phyloP scores from a whole-genome alignment of 192 early-diverging fungal genomes.

The Phlyctochytrium planicorne region DNA sequence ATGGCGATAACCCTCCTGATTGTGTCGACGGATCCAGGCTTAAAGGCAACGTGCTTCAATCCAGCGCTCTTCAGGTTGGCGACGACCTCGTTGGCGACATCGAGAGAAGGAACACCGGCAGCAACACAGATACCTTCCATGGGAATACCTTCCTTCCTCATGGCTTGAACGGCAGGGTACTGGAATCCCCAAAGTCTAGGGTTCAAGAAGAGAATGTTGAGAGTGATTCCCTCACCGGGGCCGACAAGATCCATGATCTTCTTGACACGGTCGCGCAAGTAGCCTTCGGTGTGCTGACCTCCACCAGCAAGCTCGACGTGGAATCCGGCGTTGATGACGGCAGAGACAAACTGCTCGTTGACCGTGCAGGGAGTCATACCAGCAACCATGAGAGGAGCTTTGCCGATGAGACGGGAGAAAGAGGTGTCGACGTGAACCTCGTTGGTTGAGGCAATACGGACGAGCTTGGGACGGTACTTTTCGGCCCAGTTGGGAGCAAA shows the following conservation, averaged over 20 bases:
- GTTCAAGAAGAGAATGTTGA: slow-evolving; percentile 91
- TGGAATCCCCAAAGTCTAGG: slow-evolving; percentile 91
- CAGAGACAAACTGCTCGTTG: slow-evolving; percentile 74
- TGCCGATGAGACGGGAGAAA: slow-evolving; percentile 81
- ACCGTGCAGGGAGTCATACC: slow-evolving; percentile 93
- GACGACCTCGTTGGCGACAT: slow-evolving; percentile 82
- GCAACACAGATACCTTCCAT: slow-evolving; percentile 90
- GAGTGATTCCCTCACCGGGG: slow-evolving; percentile 83
- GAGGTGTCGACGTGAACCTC: slow-evolving; percentile 81
- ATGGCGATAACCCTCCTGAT: slow-evolving; percentile 83
- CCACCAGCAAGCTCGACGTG: slow-evolving; percentile 90
- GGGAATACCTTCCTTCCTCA: slow-evolving; percentile 80
- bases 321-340: slow-evolving; percentile 86
- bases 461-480: slow-evolving; percentile 80
- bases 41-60: slow-evolving; percentile 83
- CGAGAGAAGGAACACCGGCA: slow-evolving; percentile 87
- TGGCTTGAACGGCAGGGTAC: slow-evolving; percentile 73
- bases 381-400: slow-evolving; percentile 91
- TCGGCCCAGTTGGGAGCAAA: slow-evolving; percentile 83
- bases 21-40: slow-evolving; percentile 73
- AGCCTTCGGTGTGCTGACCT: slow-evolving; percentile 76
- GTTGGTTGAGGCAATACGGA: slow-evolving; percentile 64
- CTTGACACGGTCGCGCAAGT: slow-evolving; percentile 68
- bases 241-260: slow-evolving; percentile 68
- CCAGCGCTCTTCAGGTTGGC: slow-evolving; percentile 68